Base-by-base conservation (phyloP, 306 rosid genomes). In the Psophocarpus tetragonolobus region DNA sequence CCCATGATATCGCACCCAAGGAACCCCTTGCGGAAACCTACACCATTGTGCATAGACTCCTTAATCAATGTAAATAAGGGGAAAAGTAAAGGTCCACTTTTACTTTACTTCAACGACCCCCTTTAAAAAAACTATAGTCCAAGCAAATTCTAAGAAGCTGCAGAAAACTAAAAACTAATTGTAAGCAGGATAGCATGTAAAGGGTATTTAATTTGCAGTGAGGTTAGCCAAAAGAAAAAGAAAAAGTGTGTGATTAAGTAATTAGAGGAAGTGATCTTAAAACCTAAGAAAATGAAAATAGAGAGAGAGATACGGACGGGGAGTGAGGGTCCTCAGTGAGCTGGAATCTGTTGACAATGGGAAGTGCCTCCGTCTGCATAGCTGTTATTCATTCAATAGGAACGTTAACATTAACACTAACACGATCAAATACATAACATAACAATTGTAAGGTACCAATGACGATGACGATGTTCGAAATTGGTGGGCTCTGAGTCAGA, bases 321-420 rank as follows among this genome's bases (percentile, higher is more conserved):
- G 97, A 73, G 33, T 77, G 61, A 47, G 71, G 79, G 66, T 88
- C 96, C 82, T 91, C 89, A n/a, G 76, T 79, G 50, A 95, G 97
- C 45, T 87, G 85, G 27, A 92, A 85, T 83, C 77, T 95, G 67
- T 91, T 88, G 36, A 91, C 96, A 30, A 92, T 71, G 39, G 97
- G 97, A 84, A 91, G 91, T 67, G 99, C 99, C 83, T 95, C 99
- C 20, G 96, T 82, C 88, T 92, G 96, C 99, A 92, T 95, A 87
- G 97, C 99, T 95, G 85, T 77, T 6, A 79, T 54, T 65, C 32
- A 51, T 51, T 51, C 14, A 69, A 51, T 26, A 26, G 14, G 5
- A 15, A 60, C 41, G 15, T 30, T 39, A 57, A 57, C 61, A 54
- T 2, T 4, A 76, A 74, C 71, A 50, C 8, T 8, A 74, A 60